Evolutionary conservation across 2,329 filamentous ascomycete species (phyloP), one percentile per base, ranked within the genome.

Genomic region (Capronia coronata): DNA sequence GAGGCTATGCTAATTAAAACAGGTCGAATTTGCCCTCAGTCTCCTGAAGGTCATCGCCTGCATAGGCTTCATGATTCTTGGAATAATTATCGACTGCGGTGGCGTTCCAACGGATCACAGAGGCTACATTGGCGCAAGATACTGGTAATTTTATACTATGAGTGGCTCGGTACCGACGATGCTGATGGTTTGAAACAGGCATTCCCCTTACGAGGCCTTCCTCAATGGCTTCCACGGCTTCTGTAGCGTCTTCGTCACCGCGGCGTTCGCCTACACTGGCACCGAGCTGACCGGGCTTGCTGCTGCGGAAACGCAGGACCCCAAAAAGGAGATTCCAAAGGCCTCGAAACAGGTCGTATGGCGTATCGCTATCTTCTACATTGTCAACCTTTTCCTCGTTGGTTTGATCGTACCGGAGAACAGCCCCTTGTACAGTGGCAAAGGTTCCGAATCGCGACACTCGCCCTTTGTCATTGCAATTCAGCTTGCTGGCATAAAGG

Each of bases 391-490:
- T 9, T 80, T 82, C 7, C 72, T 96, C 2, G 81, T 96, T 51
- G 89, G 91, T 19, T 75, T 95, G 1, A 75, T 95, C 3, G 87
- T 96, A 0, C 85, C 83, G 0, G 65, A 62, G 2, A 70, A 78
- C 61, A 79, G 94, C 54, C 46, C 63, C 0, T 82, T 96, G 0
- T 72, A 88, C 1, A 73, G 73, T 9, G 71, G 67, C n/a, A 77
- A 72, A 46, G 73, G 74, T 14, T 78, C 78, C 45, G 80, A 89
- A 64, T 79, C 83, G 34, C 80, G 80, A 21, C 85, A 87, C 1
- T 94, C 88, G 2, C 91, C 91, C 1, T 97, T 96, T 65, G 90
- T 96, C 60, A 93, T 97, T 61, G 87, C 90, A 56, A 94, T 95
- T 61, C 75, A 85, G 58, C 84, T 88, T 54, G 88, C 89, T 1